Base-by-base conservation (phyloP, 2,329 filamentous ascomycete genomes). In the Penicillium sp. region DNA sequence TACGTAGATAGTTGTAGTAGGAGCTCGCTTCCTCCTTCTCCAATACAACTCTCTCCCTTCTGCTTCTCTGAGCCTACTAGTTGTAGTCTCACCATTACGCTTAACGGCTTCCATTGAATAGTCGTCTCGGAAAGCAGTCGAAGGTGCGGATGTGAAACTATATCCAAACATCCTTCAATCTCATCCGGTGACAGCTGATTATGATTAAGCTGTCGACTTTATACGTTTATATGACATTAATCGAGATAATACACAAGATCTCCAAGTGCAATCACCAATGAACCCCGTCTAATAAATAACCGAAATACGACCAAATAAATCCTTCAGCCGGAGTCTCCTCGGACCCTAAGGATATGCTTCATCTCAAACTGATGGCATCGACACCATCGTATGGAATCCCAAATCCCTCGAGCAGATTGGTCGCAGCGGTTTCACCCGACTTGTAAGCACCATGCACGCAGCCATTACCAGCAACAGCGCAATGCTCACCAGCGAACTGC, bases 371-470 rank as follows among this genome's bases (percentile, higher is more conserved):
- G n/a, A 45, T 21, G 27, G 31, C 12, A 44, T 54, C 40, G 15
- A 27, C 18, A 15, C 47, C 46, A 40, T 50, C 47, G 12, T 50
- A 44, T 2, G 63, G 58, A 50, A 75, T 63, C 10, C 67, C 72
- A 57, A 77, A 70, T 4, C 58, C 68, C 32, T 64, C 57, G 56
- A 77, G 58, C 46, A 77, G 57, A 59, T 76, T 77, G 54, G 65
- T 68, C 29, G 75, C 75, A 15, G 75, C 72, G 21, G 67, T 70
- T 63, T 77, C 75, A 34, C 75, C 75, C 16, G 74, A 75, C 49
- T 72, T 72, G 56, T 76, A 77, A n/a, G 75, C 75, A 23, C 75
- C 75, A 60, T 77, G 74, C 25, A 77, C 75, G 62, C 75, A 77
- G 32, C 75, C 75, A 60, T 77, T 77, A 18, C 70, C 75, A 29